These are phyloP conservation scores for Ampelomyces quisqualis DNA, from an alignment of 2,329 filamentous ascomycete genomes.

Conservation along the genomic window DNA sequence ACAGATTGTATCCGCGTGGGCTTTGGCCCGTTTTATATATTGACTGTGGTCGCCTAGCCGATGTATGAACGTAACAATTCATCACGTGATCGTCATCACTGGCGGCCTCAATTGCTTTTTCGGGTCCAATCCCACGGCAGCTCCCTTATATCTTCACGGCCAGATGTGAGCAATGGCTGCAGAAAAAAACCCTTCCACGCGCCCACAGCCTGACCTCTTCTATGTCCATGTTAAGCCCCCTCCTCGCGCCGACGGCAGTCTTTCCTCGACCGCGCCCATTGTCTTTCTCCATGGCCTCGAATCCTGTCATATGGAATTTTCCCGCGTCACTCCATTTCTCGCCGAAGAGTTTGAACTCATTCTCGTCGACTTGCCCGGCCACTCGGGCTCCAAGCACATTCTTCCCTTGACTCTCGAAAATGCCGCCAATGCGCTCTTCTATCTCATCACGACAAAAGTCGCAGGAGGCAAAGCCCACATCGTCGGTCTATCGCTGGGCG, in stretches of 20 bases:
- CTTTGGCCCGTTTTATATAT: too few species aligned
- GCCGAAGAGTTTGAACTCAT: constrained; percentile 7
- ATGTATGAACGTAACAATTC: too few species aligned
- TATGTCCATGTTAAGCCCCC: neutral
- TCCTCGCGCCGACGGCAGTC: neutral
- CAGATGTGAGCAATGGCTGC: too few species aligned
- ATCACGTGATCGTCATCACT: too few species aligned
- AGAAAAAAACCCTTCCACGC: too few species aligned
- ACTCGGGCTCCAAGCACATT: constrained; percentile 8
- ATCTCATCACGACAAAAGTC: constrained; percentile 10
- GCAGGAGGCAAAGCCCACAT: constrained; percentile 9
- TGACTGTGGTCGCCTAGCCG: too few species aligned
- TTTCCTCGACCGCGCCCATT: neutral
- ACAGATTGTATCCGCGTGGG: too few species aligned
- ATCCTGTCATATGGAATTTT: constrained; percentile 4
- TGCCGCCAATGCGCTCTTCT: neutral
- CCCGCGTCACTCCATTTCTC: constrained; percentile 6
- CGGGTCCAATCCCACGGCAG: too few species aligned
- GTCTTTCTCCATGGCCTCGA: constrained; percentile 6
- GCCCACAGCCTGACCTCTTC: too few species aligned
- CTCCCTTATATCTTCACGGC: too few species aligned
- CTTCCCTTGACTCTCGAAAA: neutral
- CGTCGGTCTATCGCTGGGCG: constrained; percentile 18
- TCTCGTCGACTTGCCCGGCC: constrained; percentile 14
- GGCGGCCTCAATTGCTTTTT: too few species aligned